Percentiles rank a stretch among this genome's conserved stretches.
Conservation (phyloP, 2,329 filamentous ascomycete species). For the Ampelomyces quisqualis region DNA sequence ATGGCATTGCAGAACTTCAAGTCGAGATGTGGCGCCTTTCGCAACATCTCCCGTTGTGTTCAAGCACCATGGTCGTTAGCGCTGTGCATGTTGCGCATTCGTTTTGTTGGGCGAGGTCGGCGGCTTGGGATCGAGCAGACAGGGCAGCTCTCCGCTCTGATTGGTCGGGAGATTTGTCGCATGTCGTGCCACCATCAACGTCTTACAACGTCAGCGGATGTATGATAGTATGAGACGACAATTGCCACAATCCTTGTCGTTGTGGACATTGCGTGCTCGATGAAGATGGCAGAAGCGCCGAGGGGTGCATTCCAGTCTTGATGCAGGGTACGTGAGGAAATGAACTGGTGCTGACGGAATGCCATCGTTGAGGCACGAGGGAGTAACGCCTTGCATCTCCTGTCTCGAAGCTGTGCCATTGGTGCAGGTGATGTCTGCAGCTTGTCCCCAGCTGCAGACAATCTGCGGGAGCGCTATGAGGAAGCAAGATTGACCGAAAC, state of each 20-base stretch:
- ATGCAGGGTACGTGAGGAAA: constrained; percentile 2
- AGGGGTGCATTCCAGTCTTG: background rate
- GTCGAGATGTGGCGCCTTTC: background rate
- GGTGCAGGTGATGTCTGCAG: constrained; percentile 19
- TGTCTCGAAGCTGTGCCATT: constrained; percentile 13
- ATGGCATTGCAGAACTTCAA: background rate
- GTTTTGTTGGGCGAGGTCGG: constrained; percentile 31
- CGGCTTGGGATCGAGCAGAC: constrained; percentile 25
- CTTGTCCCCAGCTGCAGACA: constrained; percentile 27
- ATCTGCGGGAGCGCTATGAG: constrained; percentile 32
- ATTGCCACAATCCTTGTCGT: constrained; percentile 11
- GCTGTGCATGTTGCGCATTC: constrained; percentile 12
- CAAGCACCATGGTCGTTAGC: constrained; percentile 13
- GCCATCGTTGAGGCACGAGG: background rate
- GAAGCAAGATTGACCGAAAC: constrained; percentile 23
- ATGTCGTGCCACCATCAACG: constrained; percentile 23
- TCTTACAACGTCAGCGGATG: constrained; percentile 27
- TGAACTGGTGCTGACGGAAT: constrained; percentile 2
- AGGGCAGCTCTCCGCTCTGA: constrained; percentile 25
- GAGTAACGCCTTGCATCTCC: constrained; percentile 4
- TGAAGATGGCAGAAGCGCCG: background rate
- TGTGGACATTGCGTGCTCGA: background rate
- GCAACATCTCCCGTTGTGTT: background rate
- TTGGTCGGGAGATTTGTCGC: constrained; percentile 22
- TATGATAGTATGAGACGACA: constrained; percentile 20